Evolutionary conservation across 192 early-diverging fungal genomes (phyloP).

Genomic region (Gonapodya prolifera): DNA sequence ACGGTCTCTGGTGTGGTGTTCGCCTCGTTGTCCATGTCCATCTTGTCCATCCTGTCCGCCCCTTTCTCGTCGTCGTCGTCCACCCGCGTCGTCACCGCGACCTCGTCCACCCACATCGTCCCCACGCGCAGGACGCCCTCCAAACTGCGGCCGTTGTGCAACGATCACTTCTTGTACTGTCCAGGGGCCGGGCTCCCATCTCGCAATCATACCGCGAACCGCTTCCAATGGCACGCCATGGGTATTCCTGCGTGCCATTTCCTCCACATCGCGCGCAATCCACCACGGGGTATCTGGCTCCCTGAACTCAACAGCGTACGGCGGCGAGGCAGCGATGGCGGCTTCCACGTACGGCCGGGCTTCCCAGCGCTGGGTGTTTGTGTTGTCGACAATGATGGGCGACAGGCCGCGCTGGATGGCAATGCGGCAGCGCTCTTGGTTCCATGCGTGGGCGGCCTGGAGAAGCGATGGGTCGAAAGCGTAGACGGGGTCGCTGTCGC

Average conservation of each 20-base stretch:
- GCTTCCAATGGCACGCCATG: conserved; percentile 25
- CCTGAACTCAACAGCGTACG: conserved; percentile 17
- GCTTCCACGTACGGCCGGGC: conserved; percentile 27
- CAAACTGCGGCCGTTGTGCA: not conserved
- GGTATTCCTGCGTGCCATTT: conserved; percentile 18
- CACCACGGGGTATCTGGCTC: conserved; percentile 34
- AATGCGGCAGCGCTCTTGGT: conserved; percentile 17
- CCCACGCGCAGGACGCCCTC: too few species aligned
- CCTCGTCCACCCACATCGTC: too few species aligned
- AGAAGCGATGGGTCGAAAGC: conserved; percentile 21
- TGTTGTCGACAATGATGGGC: conserved; percentile 38
- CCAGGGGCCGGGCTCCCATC: conserved; percentile 18
- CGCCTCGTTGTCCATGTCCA: too few species aligned
- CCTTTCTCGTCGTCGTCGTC: too few species aligned
- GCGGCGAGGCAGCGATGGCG: conserved; percentile 10
- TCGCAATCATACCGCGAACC: conserved; percentile 24
- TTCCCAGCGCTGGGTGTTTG: conserved; percentile 25
- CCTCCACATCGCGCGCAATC: conserved; percentile 14
- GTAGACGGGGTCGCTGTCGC: conserved; percentile 9
- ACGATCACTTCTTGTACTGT: not conserved
- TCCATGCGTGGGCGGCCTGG: conserved; percentile 23
- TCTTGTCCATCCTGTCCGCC: too few species aligned
- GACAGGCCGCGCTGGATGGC: conserved; percentile 12
- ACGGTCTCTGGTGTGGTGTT: too few species aligned
- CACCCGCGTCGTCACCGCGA: too few species aligned